Base-by-base conservation (phyloP, 495 filamentous ascomycete species). In the Neurospora terricola region DNA sequence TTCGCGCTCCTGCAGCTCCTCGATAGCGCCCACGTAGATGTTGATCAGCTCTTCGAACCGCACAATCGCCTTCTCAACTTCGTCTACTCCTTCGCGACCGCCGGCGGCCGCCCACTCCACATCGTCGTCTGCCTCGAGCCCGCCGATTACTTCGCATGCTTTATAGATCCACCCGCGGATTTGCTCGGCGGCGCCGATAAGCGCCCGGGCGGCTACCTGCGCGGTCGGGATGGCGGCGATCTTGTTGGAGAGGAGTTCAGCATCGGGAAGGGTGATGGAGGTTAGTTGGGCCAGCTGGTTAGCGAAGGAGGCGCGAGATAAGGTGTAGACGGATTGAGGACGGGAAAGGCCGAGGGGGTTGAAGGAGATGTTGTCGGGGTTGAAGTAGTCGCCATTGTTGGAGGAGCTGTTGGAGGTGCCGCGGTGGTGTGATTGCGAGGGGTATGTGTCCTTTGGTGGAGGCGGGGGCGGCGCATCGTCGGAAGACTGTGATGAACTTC, bases 81-180 rank as follows among this genome's bases (percentile, higher is more conserved):
- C 94, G 39, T 91, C 93, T 59, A 98, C 85, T 10, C 93, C 94
- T 78, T 97, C 94, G 74, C 94, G 88, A 4, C 94, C 94, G 69
- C 91, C 96, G 16, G 94, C 94, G 16, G 95, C 95, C 16, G 96
- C 94, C 96, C 96, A 99, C 78, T 97, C 94, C 27, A 98, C 93
- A 76, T 99, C 95, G 81, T 99, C 96, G 74, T 98, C 94, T 16
- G 93, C 91, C 80, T 97, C 93, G 30, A 98, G 82, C 0, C 93
- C 93, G 71, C 84, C 88, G 36, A 99, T 87, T 11, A 97, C 93
- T 73, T 96, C 93, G 0, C 89, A 91, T 1, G 96, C 94, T 79
- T 97, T 97, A 74, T 87, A 86, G 73, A 98, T 94, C 96, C 96
- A 98, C 72, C 90, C 90, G 66, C 90, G 88, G 70, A 99, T 98